phyloP scores from a whole-genome alignment of 2,329 filamentous ascomycete species.

The Lasiodiplodia sp. region DNA sequence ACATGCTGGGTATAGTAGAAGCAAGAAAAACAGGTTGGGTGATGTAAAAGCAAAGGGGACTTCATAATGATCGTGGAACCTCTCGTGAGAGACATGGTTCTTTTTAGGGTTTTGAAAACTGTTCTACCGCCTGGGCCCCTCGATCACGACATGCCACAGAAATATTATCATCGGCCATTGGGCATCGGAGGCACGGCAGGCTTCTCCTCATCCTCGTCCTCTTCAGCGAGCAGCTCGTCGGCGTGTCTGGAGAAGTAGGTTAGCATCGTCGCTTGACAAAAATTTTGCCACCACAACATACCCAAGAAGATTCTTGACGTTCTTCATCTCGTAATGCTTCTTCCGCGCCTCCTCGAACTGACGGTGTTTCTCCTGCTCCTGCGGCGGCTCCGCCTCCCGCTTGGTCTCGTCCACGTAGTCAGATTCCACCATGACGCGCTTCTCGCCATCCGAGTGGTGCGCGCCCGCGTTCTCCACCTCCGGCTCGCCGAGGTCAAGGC shows the following conservation, averaged over 20 bases:
- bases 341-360: constrained; percentile 91
- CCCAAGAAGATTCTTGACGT: constrained; percentile 88
- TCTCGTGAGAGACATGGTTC: constrained; percentile 22
- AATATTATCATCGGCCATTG: constrained; percentile 21
- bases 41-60: constrained; percentile 12
- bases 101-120: constrained; percentile 16
- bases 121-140: constrained; percentile 17
- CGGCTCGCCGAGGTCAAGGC: constrained; percentile 89
- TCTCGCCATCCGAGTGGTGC: constrained; percentile 59
- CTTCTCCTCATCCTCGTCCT: constrained; percentile 46
- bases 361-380: constrained; percentile 89
- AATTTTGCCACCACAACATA: constrained; percentile 42
- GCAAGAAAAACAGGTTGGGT: constrained; percentile 14
- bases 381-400: constrained; percentile 42
- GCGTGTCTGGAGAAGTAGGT: constrained; percentile 44
- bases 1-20: constrained; percentile 31
- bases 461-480: constrained; percentile 59
- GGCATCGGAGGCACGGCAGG: constrained; percentile 30
- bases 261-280: not conserved
- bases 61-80: constrained; percentile 22
- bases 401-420: constrained; percentile 50
- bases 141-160: not conserved
- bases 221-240: constrained; percentile 51
- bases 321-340: constrained; percentile 98
- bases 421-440: constrained; percentile 80